These are phyloP conservation scores for Xylariales sp. DNA, from an alignment of 2,329 filamentous ascomycete genomes.

Conservation along the genomic window DNA sequence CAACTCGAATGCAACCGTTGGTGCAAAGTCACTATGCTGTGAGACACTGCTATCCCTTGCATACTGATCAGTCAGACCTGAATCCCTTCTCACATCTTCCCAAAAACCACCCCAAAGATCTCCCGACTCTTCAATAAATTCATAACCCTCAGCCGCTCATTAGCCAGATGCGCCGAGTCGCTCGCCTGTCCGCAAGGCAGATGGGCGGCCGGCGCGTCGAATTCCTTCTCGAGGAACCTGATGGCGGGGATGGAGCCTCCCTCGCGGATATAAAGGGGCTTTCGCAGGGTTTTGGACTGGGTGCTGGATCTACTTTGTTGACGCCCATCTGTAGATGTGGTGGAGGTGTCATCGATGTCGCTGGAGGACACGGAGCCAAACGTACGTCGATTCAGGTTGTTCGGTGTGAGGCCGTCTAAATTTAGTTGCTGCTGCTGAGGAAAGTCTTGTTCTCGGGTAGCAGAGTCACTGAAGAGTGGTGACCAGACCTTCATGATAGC, in stretches of 20 bases:
- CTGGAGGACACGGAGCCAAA: neutral
- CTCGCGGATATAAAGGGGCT: conserved; percentile 89
- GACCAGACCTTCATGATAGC: conserved; percentile 85
- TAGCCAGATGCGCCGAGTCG: conserved; percentile 89
- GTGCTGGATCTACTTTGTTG: no score
- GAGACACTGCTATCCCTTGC: no score
- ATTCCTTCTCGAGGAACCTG: conserved; percentile 90
- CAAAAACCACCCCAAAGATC: conserved; percentile 85
- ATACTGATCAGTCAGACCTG: no score
- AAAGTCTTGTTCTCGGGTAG: conserved; percentile 11
- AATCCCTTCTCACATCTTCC: conserved; percentile 53
- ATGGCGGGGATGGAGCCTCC: conserved; percentile 94
- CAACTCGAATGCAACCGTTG: no score
- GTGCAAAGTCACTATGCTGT: no score
- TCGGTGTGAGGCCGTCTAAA: neutral
- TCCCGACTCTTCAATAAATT: conserved; percentile 90
- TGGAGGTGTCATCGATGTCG: neutral
- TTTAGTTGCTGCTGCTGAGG: neutral
- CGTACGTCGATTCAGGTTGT: neutral
- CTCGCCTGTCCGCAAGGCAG: conserved; percentile 92
- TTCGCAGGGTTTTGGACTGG: conserved; percentile 43
- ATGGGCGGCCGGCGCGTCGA: conserved; percentile 84
- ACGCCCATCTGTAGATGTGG: neutral
- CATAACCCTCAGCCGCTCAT: conserved; percentile 81
- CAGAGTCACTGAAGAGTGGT: conserved; percentile 36